These are phyloP conservation scores for Rosa chinensis DNA, from an alignment of 306 rosid species.

Conservation along the genomic window DNA sequence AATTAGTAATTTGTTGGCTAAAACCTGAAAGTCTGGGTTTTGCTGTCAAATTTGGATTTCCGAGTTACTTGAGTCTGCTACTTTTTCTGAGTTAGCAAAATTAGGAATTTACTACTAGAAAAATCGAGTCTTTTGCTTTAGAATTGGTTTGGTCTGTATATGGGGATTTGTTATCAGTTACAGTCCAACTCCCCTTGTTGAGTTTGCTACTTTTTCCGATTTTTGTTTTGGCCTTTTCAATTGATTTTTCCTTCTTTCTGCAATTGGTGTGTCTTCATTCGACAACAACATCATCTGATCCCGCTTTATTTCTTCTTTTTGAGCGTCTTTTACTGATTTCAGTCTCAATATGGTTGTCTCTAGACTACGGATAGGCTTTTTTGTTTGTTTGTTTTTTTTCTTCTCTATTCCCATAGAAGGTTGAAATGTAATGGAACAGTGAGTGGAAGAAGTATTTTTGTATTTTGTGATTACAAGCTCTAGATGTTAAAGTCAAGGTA, in stretches of 20 bases:
- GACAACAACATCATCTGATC: neutral
- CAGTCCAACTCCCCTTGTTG: neutral
- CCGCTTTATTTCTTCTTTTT: neutral
- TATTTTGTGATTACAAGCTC: constrained; percentile 12
- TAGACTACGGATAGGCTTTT: neutral
- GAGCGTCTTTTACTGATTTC: neutral
- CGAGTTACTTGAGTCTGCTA: neutral
- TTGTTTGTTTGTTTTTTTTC: neutral
- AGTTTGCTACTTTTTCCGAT: constrained; percentile 16
- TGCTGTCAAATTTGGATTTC: constrained; percentile 19
- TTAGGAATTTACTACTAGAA: neutral
- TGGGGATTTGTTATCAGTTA: neutral
- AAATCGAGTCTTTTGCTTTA: constrained; percentile 12
- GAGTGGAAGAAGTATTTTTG: neutral
- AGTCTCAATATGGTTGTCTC: neutral
- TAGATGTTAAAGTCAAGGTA: too few relatives aligned
- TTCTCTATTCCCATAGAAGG: neutral
- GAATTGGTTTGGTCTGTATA: neutral
- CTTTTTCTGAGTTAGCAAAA: neutral
- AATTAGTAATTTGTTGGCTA: neutral
- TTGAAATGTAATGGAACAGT: neutral
- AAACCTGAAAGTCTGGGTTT: neutral
- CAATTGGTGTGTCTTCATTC: neutral
- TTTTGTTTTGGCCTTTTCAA: neutral
- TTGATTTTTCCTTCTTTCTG: neutral